Evolutionary conservation across 345 rosid genomes (phyloP).

Genomic region (Brassica napus): DNA sequence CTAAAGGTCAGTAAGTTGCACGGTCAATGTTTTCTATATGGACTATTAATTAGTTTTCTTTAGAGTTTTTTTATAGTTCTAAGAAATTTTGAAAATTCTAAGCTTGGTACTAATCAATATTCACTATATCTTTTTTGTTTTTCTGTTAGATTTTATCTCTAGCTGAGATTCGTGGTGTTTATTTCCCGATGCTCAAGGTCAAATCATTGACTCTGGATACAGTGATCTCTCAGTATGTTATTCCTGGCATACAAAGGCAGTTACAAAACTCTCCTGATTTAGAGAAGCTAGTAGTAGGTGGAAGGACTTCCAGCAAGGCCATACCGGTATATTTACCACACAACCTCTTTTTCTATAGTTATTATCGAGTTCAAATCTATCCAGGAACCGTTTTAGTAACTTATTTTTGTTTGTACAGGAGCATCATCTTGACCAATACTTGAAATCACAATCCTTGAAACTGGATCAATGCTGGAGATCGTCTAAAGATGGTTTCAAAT

Average conservation of each 20-base stretch:
- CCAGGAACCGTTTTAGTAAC: not conserved
- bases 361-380: not conserved
- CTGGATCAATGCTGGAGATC: not conserved
- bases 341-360: not conserved
- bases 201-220: not conserved
- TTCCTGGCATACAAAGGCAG: not conserved
- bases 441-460: not conserved
- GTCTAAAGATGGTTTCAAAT: too few species aligned
- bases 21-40: not conserved
- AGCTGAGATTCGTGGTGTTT: not conserved
- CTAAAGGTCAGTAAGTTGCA: not conserved
- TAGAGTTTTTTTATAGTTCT: not conserved
- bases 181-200: not conserved
- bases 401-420: not conserved
- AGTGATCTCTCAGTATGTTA: not conserved
- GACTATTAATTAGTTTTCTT: not conserved
- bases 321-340: not conserved
- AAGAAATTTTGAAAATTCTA: too few species aligned
- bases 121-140: not conserved
- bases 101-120: not conserved
- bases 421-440: not conserved
- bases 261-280: not conserved
- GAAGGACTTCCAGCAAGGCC: not conserved
- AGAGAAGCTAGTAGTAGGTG: not conserved
- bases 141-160: not conserved